Evolutionary conservation across 805 yeast genomes (phyloP).

Genomic region (Yarrowia sp.): DNA sequence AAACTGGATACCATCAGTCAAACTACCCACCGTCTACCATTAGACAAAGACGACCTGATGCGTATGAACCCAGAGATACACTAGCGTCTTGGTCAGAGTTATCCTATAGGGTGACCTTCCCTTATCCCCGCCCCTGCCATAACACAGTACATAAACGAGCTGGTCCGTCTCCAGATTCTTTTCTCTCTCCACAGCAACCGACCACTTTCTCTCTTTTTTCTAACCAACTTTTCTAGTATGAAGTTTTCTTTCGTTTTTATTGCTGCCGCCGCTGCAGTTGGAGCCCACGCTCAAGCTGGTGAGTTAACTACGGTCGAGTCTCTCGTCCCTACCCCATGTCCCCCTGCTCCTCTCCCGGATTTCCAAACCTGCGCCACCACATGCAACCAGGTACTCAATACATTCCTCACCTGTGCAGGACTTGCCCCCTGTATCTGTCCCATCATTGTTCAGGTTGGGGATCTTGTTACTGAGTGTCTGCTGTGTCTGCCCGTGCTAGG

Average conservation of each 20-base stretch:
- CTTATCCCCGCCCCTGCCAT: background rate
- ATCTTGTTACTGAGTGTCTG: constrained; percentile 3
- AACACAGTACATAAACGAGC: background rate
- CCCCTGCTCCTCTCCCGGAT: background rate
- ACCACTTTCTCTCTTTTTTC: background rate
- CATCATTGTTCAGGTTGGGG: background rate
- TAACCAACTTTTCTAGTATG: background rate
- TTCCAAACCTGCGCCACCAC: background rate
- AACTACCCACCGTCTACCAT: background rate
- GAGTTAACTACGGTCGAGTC: background rate
- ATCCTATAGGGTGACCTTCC: too few species aligned
- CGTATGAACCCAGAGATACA: background rate
- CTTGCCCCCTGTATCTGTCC: background rate
- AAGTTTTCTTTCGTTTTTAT: constrained; percentile 14
- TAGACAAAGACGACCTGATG: background rate
- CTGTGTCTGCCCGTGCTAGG: constrained; percentile 1
- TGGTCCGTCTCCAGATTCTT: background rate
- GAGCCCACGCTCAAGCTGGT: constrained; percentile 13
- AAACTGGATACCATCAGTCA: background rate
- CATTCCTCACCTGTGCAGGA: background rate
- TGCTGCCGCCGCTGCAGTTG: constrained; percentile 13
- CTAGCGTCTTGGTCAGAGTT: background rate
- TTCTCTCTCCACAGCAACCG: background rate
- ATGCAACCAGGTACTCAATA: background rate
- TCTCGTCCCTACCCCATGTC: background rate